Base-by-base conservation (phyloP, 306 rosid species). In the Spatholobus suberectus region DNA sequence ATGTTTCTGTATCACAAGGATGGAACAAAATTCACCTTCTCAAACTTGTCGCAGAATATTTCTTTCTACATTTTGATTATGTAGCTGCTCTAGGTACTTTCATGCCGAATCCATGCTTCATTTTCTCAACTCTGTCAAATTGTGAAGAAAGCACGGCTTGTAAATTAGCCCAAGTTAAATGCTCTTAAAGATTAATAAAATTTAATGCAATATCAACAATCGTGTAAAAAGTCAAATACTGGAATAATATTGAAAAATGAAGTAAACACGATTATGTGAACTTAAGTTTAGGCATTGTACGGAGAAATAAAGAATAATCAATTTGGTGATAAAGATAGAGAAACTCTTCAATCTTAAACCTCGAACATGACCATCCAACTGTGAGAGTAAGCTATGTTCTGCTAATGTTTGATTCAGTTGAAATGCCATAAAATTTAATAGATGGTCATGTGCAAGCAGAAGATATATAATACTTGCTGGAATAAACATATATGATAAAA, bases 71-170 rank as follows among this genome's bases (percentile, higher is more conserved):
- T 74, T 74, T 82, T 66, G 70, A 85, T 70, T 81, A 87, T 49
- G 93, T 83, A 81, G 82, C 88, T 80, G 86, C 81, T 81, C 89
- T 90, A 34, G 93, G 96, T 73, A 73, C 67, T 81, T 96, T 96
- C 99, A 96, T 94, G 79, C 99, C 99, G 62, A 96, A 96, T 58
- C 99, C 99, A 63, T 83, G 97, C 85, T 88, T 91, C 77, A 80
- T 93, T 85, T 92, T 96, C 94, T 91, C 94, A 82, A 96, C 97
- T 35, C 99, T 96, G 95, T 73, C 68, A 80, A 73, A 43, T 29
- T 52, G 58, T 58, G 71, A 84, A 57, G 18, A 66, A 40, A 75
- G 24, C 18, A 9, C 78, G 7, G 65, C 41, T 81, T 63, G 43
- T 52, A 59, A 75, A 35, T 40, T 2, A 63, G 67, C 24, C 26